These are phyloP conservation scores for Aphanomyces euteiches DNA, from an alignment of 352 stramenopile species.

Conservation along the genomic window DNA sequence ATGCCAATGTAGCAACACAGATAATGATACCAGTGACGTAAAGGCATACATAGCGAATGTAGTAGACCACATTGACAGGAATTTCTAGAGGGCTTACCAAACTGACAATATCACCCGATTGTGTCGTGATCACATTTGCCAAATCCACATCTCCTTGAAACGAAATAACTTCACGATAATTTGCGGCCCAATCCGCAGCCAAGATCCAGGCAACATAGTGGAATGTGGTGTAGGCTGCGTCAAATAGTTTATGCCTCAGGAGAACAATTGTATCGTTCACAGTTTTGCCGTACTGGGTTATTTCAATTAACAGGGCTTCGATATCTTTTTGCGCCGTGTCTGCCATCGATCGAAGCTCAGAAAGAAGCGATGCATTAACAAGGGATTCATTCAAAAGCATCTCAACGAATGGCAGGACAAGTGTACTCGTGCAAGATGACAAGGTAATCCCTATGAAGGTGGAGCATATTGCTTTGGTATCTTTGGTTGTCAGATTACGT, in stretches of 20 bases:
- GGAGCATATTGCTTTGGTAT: too few relatives aligned
- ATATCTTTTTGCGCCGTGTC: neutral
- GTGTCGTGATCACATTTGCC: too few relatives aligned
- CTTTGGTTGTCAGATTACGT: neutral
- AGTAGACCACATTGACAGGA: too few relatives aligned
- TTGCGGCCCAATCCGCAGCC: neutral
- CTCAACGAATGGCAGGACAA: neutral
- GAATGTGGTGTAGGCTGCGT: neutral
- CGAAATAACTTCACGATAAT: slow-evolving; percentile 15
- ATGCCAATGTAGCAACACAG: too few relatives aligned
- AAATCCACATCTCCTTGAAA: slow-evolving; percentile 28
- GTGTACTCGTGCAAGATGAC: too few relatives aligned
- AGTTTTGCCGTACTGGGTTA: too few relatives aligned
- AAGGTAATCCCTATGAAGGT: too few relatives aligned
- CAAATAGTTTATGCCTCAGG: neutral
- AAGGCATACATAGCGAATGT: too few relatives aligned
- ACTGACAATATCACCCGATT: too few relatives aligned
- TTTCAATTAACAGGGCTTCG: neutral
- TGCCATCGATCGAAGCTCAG: neutral
- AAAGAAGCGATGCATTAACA: neutral
- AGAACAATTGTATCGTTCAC: too few relatives aligned
- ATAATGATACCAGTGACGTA: too few relatives aligned
- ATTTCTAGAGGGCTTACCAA: too few relatives aligned
- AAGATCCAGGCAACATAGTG: neutral
- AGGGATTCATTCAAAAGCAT: neutral